These are phyloP conservation scores for Leersia perrieri DNA, from an alignment of 176 grass and related monocot genomes.

Conservation along the genomic window DNA sequence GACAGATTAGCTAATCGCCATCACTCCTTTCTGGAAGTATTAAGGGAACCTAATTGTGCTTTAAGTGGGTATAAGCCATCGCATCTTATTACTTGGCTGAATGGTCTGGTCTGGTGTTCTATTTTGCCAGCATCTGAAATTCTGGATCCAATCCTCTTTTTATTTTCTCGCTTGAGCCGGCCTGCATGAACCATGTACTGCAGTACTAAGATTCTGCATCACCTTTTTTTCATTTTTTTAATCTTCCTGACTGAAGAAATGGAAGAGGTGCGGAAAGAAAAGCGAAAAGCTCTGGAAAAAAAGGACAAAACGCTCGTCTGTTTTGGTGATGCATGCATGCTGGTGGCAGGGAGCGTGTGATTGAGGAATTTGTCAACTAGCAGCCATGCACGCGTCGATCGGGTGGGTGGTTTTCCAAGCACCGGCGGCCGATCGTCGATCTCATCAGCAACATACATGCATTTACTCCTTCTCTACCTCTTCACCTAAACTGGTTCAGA, in stretches of 20 bases:
- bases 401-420: not conserved
- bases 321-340: constrained; percentile 24
- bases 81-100: not conserved
- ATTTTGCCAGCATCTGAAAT: not conserved
- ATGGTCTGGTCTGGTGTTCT: not conserved
- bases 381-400: not conserved
- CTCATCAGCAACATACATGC: not conserved
- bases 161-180: not conserved
- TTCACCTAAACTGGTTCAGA: not conserved
- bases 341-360: constrained; percentile 40
- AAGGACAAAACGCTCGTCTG: constrained; percentile 35
- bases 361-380: constrained; percentile 49
- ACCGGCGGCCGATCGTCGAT: not conserved
- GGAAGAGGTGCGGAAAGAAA: not conserved
- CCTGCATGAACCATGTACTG: not conserved
- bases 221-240: not conserved
- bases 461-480: not conserved
- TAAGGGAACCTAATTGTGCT: not conserved
- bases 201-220: not conserved
- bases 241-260: not conserved
- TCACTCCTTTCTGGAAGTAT: constrained; percentile 20
- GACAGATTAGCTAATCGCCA: not conserved
- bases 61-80: not conserved
- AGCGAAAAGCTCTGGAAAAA: not conserved
- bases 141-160: not conserved